Conservation (phyloP, 2,329 filamentous ascomycete genomes). For the Pseudophaeomoniella oleicola region DNA sequence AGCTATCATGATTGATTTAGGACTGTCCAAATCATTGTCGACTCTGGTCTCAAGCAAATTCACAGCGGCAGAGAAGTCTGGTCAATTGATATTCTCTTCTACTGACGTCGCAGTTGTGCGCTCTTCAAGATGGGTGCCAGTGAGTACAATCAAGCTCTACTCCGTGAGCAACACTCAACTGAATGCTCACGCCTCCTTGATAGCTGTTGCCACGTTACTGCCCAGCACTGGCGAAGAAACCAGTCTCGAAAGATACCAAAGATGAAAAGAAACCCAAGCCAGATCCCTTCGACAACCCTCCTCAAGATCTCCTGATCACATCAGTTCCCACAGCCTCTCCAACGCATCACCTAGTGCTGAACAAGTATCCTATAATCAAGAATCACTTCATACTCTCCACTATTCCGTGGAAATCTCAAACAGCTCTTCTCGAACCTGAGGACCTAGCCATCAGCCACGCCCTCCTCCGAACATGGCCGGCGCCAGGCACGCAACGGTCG, state of each 20-base stretch:
- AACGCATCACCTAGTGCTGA: conserved; percentile 27
- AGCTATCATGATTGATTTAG: background rate
- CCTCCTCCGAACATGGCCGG: conserved; percentile 26
- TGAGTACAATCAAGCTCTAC: conserved; percentile 5
- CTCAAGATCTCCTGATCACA: conserved; percentile 25
- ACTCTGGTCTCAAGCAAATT: conserved; percentile 8
- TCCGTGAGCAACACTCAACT: too few species aligned
- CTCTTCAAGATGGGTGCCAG: conserved; percentile 5
- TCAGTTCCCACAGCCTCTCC: conserved; percentile 20
- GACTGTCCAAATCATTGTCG: conserved; percentile 5
- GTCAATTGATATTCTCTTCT: conserved; percentile 11
- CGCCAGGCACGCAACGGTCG: conserved; percentile 8
- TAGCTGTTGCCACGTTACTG: conserved; percentile 36
- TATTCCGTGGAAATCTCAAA: conserved; percentile 25
- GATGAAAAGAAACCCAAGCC: conserved; percentile 14
- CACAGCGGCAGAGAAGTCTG: conserved; percentile 5
- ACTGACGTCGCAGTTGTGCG: conserved; percentile 9
- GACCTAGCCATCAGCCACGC: conserved; percentile 26
- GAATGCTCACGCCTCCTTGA: too few species aligned
- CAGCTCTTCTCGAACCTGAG: conserved; percentile 25
- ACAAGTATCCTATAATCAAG: conserved; percentile 33
- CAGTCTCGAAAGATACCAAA: conserved; percentile 10
- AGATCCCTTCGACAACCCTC: conserved; percentile 30
- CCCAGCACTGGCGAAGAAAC: conserved; percentile 31
- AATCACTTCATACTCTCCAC: conserved; percentile 36